Base-by-base conservation (phyloP, 805 yeast species). In the Hanseniaspora occidentalis region DNA sequence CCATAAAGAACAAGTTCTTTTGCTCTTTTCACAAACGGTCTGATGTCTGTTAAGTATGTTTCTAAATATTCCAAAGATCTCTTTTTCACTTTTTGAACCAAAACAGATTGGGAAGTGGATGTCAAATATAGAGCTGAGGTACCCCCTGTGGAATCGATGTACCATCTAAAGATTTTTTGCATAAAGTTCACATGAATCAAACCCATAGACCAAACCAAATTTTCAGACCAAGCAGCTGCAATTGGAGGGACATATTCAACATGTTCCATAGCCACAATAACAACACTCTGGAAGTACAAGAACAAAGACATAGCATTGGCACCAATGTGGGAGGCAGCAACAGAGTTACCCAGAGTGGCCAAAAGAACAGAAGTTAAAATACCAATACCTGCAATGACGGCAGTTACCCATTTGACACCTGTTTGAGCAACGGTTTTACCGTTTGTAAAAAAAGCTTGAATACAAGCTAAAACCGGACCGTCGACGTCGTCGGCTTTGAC, bases 121-220 rank as follows among this genome's bases (percentile, higher is more conserved):
- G 77, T 70, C 46, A 83, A 63, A 53, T 78, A 76, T 33, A 79
- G 67, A 4, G 82, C 62, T 24, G 96, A 95, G 1, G 71, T 61
- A 33, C 96, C 96, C 37, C 96, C 96, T 1, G 96, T 86, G 22
- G 92, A 63, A 56, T 83, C 86, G 35, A 83, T 74, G 50, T 78
- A 83, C 94, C 94, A 83, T 50, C 89, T 67, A 58, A 83, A 79
- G 46, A 83, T 78, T 45, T 75, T 65, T 61, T 88, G 95, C 95
- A 88, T 83, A 56, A 86, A 88, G 2, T 54, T 52, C 31, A 82
- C 72, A 56, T 79, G 67, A 50, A 88, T 84, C 44, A 88, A 67
- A 2, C 96, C 96, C 82, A 88, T 83, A 1, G 95, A 84, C 96
- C 96, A 88, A 22, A 85, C 86, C 53, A 88, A 67, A 54, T 88